These are phyloP conservation scores for Daphne laureola DNA, from an alignment of 441 rosid genomes.

Conservation along the genomic window DNA sequence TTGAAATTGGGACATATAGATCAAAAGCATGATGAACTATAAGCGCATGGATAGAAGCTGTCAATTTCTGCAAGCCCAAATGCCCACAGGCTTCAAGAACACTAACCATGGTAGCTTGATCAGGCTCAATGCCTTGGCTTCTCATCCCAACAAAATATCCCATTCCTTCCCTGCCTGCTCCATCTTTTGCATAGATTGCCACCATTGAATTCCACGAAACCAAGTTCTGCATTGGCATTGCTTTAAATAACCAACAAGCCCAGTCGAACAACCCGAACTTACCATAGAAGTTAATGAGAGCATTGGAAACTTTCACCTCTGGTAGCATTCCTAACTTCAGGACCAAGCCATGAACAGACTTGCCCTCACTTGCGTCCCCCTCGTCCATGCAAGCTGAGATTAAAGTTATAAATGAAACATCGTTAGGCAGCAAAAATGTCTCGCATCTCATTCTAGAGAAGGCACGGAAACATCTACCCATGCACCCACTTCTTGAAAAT, in stretches of 20 bases:
- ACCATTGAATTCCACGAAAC: constrained; percentile 56
- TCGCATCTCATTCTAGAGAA: constrained; percentile 35
- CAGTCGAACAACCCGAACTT: constrained; percentile 23
- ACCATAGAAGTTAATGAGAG: constrained; percentile 39
- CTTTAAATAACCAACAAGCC: constrained; percentile 29
- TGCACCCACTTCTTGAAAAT: constrained; percentile 28
- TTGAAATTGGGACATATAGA: constrained; percentile 18
- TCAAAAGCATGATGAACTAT: constrained; percentile 21
- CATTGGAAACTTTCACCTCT: constrained; percentile 47
- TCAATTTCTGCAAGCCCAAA: constrained; percentile 28
- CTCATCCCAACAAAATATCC: constrained; percentile 28
- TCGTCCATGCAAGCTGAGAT: constrained; percentile 39
- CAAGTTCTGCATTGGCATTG: constrained; percentile 25
- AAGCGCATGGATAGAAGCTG: constrained; percentile 32
- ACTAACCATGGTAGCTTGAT: constrained; percentile 35
- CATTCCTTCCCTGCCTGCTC: constrained; percentile 26
- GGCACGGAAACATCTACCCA: constrained; percentile 25
- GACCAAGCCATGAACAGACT: constrained; percentile 44
- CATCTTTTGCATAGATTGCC: constrained; percentile 21
- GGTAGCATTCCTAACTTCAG: constrained; percentile 38
- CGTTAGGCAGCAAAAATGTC: constrained; percentile 33
- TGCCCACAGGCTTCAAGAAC: constrained; percentile 36
- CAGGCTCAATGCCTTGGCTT: constrained; percentile 26
- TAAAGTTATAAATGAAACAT: constrained; percentile 41
- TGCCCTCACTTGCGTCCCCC: constrained; percentile 36